Evolutionary conservation across 805 yeast genomes (phyloP).

Genomic region (Candida orba): DNA sequence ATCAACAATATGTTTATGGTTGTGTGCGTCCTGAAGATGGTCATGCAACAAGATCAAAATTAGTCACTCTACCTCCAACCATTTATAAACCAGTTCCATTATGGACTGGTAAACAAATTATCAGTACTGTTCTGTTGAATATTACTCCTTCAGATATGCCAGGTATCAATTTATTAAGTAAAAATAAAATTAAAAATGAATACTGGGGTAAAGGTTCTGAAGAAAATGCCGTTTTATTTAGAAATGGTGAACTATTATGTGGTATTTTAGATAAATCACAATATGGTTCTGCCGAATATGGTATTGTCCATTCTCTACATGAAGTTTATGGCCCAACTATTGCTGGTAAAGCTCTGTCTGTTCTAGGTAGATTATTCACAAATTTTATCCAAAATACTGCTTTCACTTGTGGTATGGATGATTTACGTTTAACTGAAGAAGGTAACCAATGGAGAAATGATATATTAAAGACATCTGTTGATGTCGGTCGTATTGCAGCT

Average conservation of each 20-base stretch:
- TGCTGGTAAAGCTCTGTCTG: slow-evolving; percentile 86
- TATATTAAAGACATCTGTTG: slow-evolving; percentile 68
- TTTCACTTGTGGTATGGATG: slow-evolving; percentile 99
- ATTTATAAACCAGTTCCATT: slow-evolving; percentile 77
- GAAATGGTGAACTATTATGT: slow-evolving; percentile 77
- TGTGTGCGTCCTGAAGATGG: slow-evolving; percentile 97
- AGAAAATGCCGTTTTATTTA: slow-evolving; percentile 83
- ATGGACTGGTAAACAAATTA: slow-evolving; percentile 98
- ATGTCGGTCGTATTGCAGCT: slow-evolving; percentile 88
- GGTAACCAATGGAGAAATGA: slow-evolving; percentile 89
- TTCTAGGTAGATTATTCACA: slow-evolving; percentile 92
- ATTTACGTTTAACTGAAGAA: slow-evolving; percentile 80
- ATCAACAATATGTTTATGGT: slow-evolving; percentile 90
- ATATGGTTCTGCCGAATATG: slow-evolving; percentile 96
- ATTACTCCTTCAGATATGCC: slow-evolving; percentile 84
- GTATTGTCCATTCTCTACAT: slow-evolving; percentile 92
- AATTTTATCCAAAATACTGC: slow-evolving; percentile 89
- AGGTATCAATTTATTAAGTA: slow-evolving; percentile 78
- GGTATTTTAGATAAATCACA: slow-evolving; percentile 98
- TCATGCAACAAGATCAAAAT: slow-evolving; percentile 64
- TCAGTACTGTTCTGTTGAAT: slow-evolving; percentile 84
- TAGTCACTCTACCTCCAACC: slow-evolving; percentile 85
- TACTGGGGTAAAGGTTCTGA: slow-evolving; percentile 86
- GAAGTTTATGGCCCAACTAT: slow-evolving; percentile 89
- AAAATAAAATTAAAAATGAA: slow-evolving; percentile 86